phyloP scores from a whole-genome alignment of 495 filamentous ascomycete species.

The Penicillium bovifimosum region DNA sequence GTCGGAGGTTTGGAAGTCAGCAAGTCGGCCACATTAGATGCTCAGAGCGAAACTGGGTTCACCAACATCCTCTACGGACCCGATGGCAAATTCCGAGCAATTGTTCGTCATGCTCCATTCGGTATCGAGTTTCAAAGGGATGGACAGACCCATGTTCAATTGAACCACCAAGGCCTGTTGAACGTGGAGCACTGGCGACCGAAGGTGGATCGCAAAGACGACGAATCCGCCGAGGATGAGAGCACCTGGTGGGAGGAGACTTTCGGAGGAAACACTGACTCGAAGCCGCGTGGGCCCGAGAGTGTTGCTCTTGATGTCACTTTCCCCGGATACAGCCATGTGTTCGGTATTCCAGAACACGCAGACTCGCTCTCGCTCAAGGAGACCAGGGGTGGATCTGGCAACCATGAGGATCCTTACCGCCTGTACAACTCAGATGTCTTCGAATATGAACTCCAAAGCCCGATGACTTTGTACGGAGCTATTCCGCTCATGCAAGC shows the following conservation, averaged over 20 bases:
- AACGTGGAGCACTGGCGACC: constrained; percentile 95
- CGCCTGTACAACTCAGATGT: constrained; percentile 93
- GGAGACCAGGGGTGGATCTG: constrained; percentile 78
- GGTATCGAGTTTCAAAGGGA: constrained; percentile 78
- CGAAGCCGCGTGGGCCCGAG: constrained; percentile 86
- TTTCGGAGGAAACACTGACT: constrained; percentile 90
- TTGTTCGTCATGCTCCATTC: constrained; percentile 80
- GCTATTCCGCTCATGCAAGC: constrained; percentile 96
- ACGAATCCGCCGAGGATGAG: constrained; percentile 57
- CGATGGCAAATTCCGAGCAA: constrained; percentile 64
- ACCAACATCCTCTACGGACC: constrained; percentile 82
- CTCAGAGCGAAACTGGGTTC: constrained; percentile 51
- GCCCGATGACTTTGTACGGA: constrained; percentile 97
- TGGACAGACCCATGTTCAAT: constrained; percentile 72
- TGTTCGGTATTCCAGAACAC: constrained; percentile 94
- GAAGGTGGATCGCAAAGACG: constrained; percentile 66
- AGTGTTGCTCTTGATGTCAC: constrained; percentile 85
- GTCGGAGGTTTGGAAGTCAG: constrained; percentile 71
- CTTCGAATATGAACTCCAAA: constrained; percentile 94
- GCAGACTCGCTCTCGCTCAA: constrained; percentile 81
- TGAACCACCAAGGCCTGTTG: constrained; percentile 81
- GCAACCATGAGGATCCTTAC: constrained; percentile 87
- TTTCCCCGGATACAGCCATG: constrained; percentile 86
- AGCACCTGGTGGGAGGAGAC: constrained; percentile 96
- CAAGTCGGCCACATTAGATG: constrained; percentile 57